Evolutionary conservation across 2,329 filamentous ascomycete genomes (phyloP).

Genomic region (Alternaria ethzedia): DNA sequence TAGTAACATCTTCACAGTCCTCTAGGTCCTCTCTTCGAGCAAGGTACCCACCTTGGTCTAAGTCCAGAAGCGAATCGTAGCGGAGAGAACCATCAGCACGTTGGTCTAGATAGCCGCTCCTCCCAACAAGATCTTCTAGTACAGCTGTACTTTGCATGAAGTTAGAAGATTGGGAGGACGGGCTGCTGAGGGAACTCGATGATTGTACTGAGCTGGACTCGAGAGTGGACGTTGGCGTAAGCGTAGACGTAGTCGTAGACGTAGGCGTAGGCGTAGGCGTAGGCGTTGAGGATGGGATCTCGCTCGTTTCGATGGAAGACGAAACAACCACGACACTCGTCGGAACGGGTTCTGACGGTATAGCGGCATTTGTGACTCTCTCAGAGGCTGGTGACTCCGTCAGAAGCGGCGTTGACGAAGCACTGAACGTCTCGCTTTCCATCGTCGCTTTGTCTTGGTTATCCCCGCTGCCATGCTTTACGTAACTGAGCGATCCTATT

Average conservation of each 20-base stretch:
- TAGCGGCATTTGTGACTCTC: neutral
- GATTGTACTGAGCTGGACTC: neutral
- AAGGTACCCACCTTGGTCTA: neutral
- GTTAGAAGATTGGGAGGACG: neutral
- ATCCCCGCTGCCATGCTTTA: neutral
- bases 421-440: neutral
- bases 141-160: neutral
- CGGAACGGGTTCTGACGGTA: neutral
- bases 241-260: neutral
- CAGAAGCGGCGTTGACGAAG: neutral
- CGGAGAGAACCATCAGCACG: neutral
- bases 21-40: neutral
- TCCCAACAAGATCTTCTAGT: neutral
- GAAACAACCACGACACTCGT: neutral
- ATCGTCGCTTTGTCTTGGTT: neutral
- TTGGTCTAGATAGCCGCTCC: neutral
- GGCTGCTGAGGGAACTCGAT: neutral
- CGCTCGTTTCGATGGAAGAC: neutral
- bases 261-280: neutral
- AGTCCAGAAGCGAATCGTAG: neutral
- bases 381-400: neutral
- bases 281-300: neutral
- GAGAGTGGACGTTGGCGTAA: neutral
- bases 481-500: no score
- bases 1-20: neutral